These are phyloP conservation scores for Boletus bicolor DNA, from an alignment of 768 basidiomycete genomes.

Conservation along the genomic window DNA sequence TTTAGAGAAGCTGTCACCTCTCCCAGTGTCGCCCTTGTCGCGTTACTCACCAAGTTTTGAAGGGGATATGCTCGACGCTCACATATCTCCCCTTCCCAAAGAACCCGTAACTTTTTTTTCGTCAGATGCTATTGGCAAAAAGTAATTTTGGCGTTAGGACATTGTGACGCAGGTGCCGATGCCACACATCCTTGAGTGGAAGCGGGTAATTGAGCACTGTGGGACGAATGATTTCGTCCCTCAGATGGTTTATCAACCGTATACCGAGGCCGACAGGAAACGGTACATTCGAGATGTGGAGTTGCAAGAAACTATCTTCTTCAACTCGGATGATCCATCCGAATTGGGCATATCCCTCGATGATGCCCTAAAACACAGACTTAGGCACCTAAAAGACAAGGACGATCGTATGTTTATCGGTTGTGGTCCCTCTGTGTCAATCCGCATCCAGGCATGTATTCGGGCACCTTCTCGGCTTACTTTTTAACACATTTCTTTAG, in stretches of 20 bases:
- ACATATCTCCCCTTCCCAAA: background rate
- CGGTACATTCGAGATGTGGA: slow-evolving; percentile 73
- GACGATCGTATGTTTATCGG: slow-evolving; percentile 68
- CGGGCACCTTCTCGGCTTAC: background rate
- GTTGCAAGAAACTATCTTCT: slow-evolving; percentile 63
- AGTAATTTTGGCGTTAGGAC: slow-evolving; percentile 20
- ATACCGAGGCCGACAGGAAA: slow-evolving; percentile 71
- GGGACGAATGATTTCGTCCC: slow-evolving; percentile 55
- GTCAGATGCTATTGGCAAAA: background rate
- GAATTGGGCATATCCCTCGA: slow-evolving; percentile 60
- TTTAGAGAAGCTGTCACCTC: slow-evolving; percentile 3
- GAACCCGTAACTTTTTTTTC: slow-evolving; percentile 14
- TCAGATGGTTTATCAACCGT: slow-evolving; percentile 70
- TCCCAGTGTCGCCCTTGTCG: slow-evolving; percentile 13
- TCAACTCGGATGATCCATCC: slow-evolving; percentile 48
- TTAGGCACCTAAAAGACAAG: slow-evolving; percentile 51
- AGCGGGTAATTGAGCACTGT: slow-evolving; percentile 14
- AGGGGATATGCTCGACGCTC: background rate
- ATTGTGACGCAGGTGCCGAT: slow-evolving; percentile 17
- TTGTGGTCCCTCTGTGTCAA: slow-evolving; percentile 77
- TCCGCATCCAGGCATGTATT: slow-evolving; percentile 62
- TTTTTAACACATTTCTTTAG: slow-evolving; percentile 33
- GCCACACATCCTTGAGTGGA: slow-evolving; percentile 30
- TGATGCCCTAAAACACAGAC: slow-evolving; percentile 62
- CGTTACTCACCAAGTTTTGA: slow-evolving; percentile 1